A percentile compares a stretch with the other conserved stretches of the same genome.
phyloP scores from a whole-genome alignment of 2,329 filamentous ascomycete genomes.

The Rhinocladiella mackenziei region DNA sequence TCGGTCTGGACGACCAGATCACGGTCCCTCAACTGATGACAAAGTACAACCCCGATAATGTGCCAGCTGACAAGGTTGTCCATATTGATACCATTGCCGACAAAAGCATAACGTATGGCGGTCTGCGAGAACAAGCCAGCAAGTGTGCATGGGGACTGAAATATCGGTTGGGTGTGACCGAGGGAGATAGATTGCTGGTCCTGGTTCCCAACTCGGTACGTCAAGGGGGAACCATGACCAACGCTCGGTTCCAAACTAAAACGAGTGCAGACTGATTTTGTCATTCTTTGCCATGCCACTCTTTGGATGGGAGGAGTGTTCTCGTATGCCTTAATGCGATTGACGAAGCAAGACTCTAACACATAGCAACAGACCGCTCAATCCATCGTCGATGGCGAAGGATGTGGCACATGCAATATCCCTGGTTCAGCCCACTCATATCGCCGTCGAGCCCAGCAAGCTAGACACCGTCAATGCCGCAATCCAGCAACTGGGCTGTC shows the following conservation, averaged over 20 bases:
- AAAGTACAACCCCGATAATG: constrained; percentile 30
- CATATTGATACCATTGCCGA: constrained; percentile 31
- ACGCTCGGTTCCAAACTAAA: constrained; percentile 1
- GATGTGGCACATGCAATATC: constrained; percentile 30
- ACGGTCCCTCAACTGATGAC: constrained; percentile 31
- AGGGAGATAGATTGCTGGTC: constrained; percentile 27
- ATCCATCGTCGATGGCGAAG: constrained; percentile 26
- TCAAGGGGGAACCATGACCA: neutral
- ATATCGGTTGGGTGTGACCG: constrained; percentile 23
- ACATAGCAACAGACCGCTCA: constrained; percentile 17
- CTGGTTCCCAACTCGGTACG: constrained; percentile 30
- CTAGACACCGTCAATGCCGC: constrained; percentile 25
- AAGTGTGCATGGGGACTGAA: constrained; percentile 30
- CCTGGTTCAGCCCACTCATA: constrained; percentile 27
- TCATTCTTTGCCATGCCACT: constrained; percentile 31
- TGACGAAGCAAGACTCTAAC: constrained; percentile 6
- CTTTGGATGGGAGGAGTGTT: constrained; percentile 31
- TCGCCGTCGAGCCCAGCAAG: constrained; percentile 28
- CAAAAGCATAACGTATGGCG: constrained; percentile 30
- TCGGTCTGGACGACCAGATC: constrained; percentile 16
- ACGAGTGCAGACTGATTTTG: constrained; percentile 27
- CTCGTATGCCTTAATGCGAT: constrained; percentile 10
- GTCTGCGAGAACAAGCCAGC: constrained; percentile 28
- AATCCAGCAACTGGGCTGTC: constrained; percentile 13
- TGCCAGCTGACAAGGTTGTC: constrained; percentile 28